A percentile compares a stretch with the other conserved stretches of the same genome.
These are phyloP conservation scores for Hortaea werneckii DNA, from an alignment of 2,329 filamentous ascomycete genomes.

Conservation along the genomic window DNA sequence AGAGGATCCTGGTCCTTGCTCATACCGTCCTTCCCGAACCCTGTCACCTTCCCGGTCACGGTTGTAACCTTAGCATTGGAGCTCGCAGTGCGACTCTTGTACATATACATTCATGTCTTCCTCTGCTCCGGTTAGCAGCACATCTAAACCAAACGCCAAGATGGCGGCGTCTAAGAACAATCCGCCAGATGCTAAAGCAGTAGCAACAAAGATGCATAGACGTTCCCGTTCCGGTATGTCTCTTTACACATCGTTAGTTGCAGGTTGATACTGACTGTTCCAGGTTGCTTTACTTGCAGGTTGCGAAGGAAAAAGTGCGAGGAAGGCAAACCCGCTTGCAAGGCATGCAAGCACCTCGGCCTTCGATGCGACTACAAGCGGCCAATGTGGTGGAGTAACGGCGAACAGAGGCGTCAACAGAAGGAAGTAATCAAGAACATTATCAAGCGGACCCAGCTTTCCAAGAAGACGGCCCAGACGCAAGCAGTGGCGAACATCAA, in stretches of 20 bases:
- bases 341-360: constrained; percentile 60
- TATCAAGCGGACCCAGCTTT: constrained; percentile 93
- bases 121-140: constrained; percentile 28
- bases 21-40: constrained; percentile 16
- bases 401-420: constrained; percentile 70
- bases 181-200: constrained; percentile 43
- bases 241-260: constrained; percentile 18
- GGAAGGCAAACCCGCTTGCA: constrained; percentile 54
- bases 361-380: constrained; percentile 92
- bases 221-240: constrained; percentile 85
- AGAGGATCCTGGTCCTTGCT: constrained; percentile 20
- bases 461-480: constrained; percentile 63
- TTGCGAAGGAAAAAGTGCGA: constrained; percentile 61
- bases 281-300: constrained; percentile 59
- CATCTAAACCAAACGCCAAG: constrained; percentile 32
- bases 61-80: constrained; percentile 11
- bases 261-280: constrained; percentile 29
- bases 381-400: constrained; percentile 95
- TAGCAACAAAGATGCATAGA: constrained; percentile 79
- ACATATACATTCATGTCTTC: constrained; percentile 38
- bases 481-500: constrained; percentile 36
- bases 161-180: constrained; percentile 40
- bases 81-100: constrained; percentile 20
- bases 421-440: constrained; percentile 96
- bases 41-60: constrained; percentile 23